These are phyloP conservation scores for Fusarium sp. DNA, from an alignment of 2,329 filamentous ascomycete species.

Conservation along the genomic window DNA sequence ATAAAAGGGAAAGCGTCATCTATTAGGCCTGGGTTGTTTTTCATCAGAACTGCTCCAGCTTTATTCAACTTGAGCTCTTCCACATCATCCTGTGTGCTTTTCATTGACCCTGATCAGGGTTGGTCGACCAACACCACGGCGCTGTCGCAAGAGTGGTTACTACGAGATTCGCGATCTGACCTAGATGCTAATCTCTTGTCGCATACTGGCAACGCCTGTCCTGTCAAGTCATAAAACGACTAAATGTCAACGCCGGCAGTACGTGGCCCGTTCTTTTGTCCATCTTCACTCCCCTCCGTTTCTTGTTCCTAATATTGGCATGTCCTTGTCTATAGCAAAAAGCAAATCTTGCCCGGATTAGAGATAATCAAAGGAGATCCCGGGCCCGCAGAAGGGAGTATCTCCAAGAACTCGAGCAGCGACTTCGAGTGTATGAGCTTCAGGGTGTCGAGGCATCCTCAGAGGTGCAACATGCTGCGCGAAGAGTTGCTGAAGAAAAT, in stretches of 20 bases:
- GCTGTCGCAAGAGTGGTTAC: conserved; percentile 17
- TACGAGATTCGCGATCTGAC: conserved; percentile 22
- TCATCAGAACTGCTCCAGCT: conserved; percentile 28
- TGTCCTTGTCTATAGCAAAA: conserved; percentile 47
- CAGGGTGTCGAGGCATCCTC: conserved; percentile 74
- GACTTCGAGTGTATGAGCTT: conserved; percentile 69
- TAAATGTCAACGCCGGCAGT: conserved; percentile 50
- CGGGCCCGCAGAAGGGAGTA: conserved; percentile 80
- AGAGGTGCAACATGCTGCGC: conserved; percentile 78
- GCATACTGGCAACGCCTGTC: conserved; percentile 18
- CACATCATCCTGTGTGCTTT: conserved; percentile 11
- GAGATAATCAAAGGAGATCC: conserved; percentile 82
- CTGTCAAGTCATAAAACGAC: conserved; percentile 37
- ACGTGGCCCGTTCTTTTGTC: conserved; percentile 34
- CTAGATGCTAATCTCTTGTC: conserved; percentile 38
- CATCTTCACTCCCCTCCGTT: conserved; percentile 10
- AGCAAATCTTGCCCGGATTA: conserved; percentile 66
- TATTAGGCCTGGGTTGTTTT: conserved; percentile 26
- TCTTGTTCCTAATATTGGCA: conserved; percentile 30
- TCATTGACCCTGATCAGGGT: conserved; percentile 16
- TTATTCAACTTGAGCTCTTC: conserved; percentile 22
- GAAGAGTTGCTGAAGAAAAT: conserved; percentile 77
- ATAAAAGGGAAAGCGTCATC: conserved; percentile 43
- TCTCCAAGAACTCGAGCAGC: conserved; percentile 74
- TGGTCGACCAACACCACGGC: conserved; percentile 9